Percentiles rank a stretch among this genome's conserved stretches.
Evolutionary conservation across 108 stramenopile species (phyloP).

Genomic region (Nitzschia sp.): DNA sequence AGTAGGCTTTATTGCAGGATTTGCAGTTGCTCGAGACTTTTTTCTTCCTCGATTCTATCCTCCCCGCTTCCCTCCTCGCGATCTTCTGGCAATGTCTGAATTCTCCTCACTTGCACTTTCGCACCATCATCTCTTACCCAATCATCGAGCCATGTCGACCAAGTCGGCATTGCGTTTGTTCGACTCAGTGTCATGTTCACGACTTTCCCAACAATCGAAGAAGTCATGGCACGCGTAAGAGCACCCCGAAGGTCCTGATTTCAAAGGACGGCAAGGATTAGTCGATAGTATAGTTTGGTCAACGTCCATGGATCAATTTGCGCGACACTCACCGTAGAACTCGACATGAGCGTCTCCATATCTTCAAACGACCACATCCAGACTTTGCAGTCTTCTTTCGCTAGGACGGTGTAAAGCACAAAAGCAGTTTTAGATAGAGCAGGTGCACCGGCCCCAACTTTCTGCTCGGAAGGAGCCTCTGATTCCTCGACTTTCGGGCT

Average conservation of each 20-base stretch:
- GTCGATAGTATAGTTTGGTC: too few species aligned
- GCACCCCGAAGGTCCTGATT: conserved; percentile 65
- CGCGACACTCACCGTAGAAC: conserved; percentile 24
- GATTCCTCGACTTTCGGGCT: not conserved
- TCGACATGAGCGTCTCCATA: conserved; percentile 69
- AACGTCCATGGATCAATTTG: too few species aligned
- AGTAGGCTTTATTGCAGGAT: too few species aligned
- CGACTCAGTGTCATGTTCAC: conserved; percentile 68
- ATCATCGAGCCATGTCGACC: conserved; percentile 38
- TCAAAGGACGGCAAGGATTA: too few species aligned
- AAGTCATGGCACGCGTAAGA: conserved; percentile 78
- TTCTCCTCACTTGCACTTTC: conserved; percentile 15
- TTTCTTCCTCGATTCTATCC: not conserved
- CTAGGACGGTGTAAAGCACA: conserved; percentile 57
- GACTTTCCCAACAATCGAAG: conserved; percentile 79
- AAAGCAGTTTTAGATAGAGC: not conserved
- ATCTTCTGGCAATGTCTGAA: not conserved
- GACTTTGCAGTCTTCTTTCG: conserved; percentile 54
- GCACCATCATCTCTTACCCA: conserved; percentile 30
- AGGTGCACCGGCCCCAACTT: not conserved
- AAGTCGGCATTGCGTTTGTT: conserved; percentile 18
- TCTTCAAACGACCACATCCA: conserved; percentile 69
- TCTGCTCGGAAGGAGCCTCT: not conserved
- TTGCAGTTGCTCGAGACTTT: not conserved
- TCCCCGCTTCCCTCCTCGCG: too few species aligned